Evolutionary conservation across 495 filamentous ascomycete genomes (phyloP).

Genomic region (Talaromyces wortmannii): DNA sequence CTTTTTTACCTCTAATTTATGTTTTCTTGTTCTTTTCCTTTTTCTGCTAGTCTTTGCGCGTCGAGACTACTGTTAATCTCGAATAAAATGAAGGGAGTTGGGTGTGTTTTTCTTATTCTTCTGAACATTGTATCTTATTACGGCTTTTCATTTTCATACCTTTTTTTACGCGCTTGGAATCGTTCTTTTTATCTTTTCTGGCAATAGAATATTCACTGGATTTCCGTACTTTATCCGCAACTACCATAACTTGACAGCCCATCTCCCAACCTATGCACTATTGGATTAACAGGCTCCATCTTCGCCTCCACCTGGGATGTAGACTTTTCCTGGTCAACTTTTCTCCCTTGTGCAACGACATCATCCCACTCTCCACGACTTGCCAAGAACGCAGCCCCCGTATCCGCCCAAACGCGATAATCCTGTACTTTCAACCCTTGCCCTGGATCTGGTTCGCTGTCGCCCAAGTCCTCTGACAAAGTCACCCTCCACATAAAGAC

Average conservation of each 20-base stretch:
- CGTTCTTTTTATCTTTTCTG: not conserved
- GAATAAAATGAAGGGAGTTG: slow-evolving; percentile 1
- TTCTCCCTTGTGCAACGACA: slow-evolving; percentile 1
- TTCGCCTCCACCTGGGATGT: slow-evolving; percentile 3
- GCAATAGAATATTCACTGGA: not conserved
- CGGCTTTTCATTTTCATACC: not conserved
- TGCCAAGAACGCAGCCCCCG: slow-evolving; percentile 56
- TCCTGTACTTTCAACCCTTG: slow-evolving; percentile 30
- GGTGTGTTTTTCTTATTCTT: not conserved
- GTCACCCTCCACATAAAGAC: slow-evolving; percentile 48
- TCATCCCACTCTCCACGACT: slow-evolving; percentile 33
- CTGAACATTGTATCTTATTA: not conserved
- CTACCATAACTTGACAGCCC: slow-evolving; percentile 16
- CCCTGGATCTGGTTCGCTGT: slow-evolving; percentile 4
- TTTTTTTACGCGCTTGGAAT: not conserved
- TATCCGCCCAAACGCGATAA: slow-evolving; percentile 61
- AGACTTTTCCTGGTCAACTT: not conserved
- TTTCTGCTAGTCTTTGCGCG: not conserved
- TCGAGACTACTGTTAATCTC: slow-evolving; percentile 7
- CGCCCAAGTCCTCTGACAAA: slow-evolving; percentile 27
- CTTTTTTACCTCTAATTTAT: slow-evolving; percentile 10
- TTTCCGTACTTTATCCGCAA: slow-evolving; percentile 9
- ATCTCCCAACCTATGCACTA: slow-evolving; percentile 10
- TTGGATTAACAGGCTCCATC: slow-evolving; percentile 4
- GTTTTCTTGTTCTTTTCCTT: not conserved